Evolutionary conservation across 192 early-diverging fungal genomes (phyloP).

Genomic region (Entrophospora sp.): DNA sequence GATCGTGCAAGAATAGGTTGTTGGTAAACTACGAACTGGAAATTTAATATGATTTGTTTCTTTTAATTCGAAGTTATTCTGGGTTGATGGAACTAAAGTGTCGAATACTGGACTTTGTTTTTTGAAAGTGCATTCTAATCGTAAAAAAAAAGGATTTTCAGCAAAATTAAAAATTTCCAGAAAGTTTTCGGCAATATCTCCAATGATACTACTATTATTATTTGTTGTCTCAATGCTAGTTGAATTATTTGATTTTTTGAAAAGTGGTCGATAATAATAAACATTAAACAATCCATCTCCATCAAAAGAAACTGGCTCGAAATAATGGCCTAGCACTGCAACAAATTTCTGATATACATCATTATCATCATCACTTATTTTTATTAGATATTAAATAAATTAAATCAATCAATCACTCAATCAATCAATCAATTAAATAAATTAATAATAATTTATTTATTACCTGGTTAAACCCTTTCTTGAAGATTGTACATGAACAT

Average conservation of each 20-base stretch:
- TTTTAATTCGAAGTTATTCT: not conserved
- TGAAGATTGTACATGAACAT: slow-evolving; percentile 38
- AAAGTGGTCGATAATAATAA: slow-evolving; percentile 55
- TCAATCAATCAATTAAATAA: no score
- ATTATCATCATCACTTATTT: slow-evolving; percentile 28
- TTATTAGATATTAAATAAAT: not conserved
- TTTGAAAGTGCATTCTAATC: slow-evolving; percentile 56
- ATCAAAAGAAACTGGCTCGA: slow-evolving; percentile 43
- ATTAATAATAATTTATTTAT: no score
- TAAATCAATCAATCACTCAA: no score
- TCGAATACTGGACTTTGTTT: slow-evolving; percentile 41
- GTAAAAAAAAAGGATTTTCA: slow-evolving; percentile 61
- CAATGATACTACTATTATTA: no score
- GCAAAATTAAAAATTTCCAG: slow-evolving; percentile 47
- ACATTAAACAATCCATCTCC: slow-evolving; percentile 34
- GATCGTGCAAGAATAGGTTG: slow-evolving; percentile 38
- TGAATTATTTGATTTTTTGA: slow-evolving; percentile 30
- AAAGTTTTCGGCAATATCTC: slow-evolving; percentile 30
- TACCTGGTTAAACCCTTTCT: slow-evolving; percentile 28
- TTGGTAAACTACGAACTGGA: slow-evolving; percentile 52
- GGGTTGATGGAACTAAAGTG: slow-evolving; percentile 13
- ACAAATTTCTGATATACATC: slow-evolving; percentile 43
- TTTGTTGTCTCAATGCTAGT: slow-evolving; percentile 27
- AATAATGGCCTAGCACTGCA: slow-evolving; percentile 49
- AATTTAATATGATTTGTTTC: slow-evolving; percentile 23